Evolutionary conservation across 2,329 filamentous ascomycete genomes (phyloP).

Genomic region (Hortaea werneckii): DNA sequence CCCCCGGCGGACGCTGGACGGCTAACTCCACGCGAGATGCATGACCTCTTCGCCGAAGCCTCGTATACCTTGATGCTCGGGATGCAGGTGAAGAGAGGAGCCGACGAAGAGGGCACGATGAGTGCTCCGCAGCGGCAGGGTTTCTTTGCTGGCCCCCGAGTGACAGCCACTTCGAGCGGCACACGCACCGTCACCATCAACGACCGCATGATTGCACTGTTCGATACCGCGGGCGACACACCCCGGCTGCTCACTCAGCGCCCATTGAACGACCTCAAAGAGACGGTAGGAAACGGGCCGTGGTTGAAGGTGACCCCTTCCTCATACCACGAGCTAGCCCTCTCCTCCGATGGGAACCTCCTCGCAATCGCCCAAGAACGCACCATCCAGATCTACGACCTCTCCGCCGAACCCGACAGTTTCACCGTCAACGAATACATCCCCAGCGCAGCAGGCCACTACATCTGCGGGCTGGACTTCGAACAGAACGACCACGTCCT

Average conservation of each 20-base stretch:
- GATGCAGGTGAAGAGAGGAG: constrained; percentile 13
- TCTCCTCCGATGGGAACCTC: constrained; percentile 22
- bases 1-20: constrained; percentile 13
- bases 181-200: constrained; percentile 18
- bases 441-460: constrained; percentile 23
- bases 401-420: constrained; percentile 19
- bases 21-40: constrained; percentile 13
- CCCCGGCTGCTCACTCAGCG: constrained; percentile 14
- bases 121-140: constrained; percentile 9
- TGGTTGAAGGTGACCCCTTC: constrained; percentile 23
- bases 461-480: constrained; percentile 26
- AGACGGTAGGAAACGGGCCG: constrained; percentile 22
- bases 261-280: constrained; percentile 22
- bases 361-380: constrained; percentile 26
- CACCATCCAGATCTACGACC: constrained; percentile 26
- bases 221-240: constrained; percentile 16
- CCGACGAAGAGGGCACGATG: constrained; percentile 10
- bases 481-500: constrained; percentile 23
- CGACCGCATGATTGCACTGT: constrained; percentile 20
- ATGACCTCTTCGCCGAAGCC: constrained; percentile 20
- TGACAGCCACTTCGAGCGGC: constrained; percentile 16
- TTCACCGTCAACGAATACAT: constrained; percentile 24
- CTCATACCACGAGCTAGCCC: constrained; percentile 20
- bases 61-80: constrained; percentile 24
- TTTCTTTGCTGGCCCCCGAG: constrained; percentile 11